Conservation (phyloP, 2,329 filamentous ascomycete genomes). For the Aureobasidium zeae region DNA sequence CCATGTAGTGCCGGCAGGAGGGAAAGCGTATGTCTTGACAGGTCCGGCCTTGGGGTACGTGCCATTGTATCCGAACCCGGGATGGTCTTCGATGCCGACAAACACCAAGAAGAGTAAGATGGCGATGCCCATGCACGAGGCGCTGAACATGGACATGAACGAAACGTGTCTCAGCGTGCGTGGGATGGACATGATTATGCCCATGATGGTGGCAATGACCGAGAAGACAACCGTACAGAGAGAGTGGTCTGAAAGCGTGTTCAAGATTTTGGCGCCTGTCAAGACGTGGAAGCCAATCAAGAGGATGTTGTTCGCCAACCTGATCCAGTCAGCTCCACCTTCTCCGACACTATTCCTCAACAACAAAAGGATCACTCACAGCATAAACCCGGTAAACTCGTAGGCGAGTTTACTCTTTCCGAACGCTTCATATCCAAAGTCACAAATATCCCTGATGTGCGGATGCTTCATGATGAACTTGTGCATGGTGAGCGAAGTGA, state of each 20-base stretch:
- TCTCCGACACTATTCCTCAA: too few species aligned
- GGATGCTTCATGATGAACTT: conserved; percentile 45
- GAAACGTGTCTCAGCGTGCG: conserved; percentile 40
- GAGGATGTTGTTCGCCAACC: conserved; percentile 45
- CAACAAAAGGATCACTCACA: too few species aligned
- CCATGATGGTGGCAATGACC: conserved; percentile 39
- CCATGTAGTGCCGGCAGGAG: conserved; percentile 38
- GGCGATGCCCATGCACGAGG: conserved; percentile 40
- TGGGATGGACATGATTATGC: conserved; percentile 39
- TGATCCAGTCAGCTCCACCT: too few species aligned
- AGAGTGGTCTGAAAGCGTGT: conserved; percentile 41
- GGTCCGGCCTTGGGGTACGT: conserved; percentile 36
- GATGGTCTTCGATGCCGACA: conserved; percentile 37
- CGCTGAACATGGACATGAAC: conserved; percentile 44
- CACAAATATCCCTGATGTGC: conserved; percentile 43
- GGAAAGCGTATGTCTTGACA: conserved; percentile 42
- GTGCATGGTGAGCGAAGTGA: conserved; percentile 44
- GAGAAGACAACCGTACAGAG: conserved; percentile 42
- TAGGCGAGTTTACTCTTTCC: conserved; percentile 38
- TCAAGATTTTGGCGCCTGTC: conserved; percentile 42
- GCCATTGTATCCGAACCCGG: conserved; percentile 39
- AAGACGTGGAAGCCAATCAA: conserved; percentile 44
- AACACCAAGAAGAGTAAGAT: conserved; percentile 44
- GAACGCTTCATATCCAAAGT: conserved; percentile 42
- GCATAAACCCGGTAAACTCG: conserved; percentile 38